Evolutionary conservation across 2,329 filamentous ascomycete species (phyloP), one percentile per base, ranked within the genome.

Genomic region (Arthroderma uncinatum): DNA sequence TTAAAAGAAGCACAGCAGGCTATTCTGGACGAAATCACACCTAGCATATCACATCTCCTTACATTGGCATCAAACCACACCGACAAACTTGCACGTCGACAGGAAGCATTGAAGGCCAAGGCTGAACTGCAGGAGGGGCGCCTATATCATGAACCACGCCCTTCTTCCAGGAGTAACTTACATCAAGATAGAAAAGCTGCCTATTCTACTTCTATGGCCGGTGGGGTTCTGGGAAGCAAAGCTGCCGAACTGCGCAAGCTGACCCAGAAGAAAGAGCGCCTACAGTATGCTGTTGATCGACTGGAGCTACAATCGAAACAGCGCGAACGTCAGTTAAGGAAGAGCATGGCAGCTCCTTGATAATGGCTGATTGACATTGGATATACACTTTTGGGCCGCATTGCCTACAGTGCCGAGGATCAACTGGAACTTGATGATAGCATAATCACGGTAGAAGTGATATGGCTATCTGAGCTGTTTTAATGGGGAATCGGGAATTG

Each of bases 11-110:
- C 91, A 33, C 91, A 96, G 72, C 79, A 87, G 63, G 85, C 89
- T 3, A 82, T 96, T 16, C 85, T 90, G 64, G 87, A 89, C 66
- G 90, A 95, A 69, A 93, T 95, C 64, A 85, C 86, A n/a, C 91
- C 91, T 7, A 90, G 89, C 70, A 87, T 95, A 62, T 78, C 84
- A 30, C 81, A 83, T 58, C 82, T 96, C 1, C 83, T 96, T 54
- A 81, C 84, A 61, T 85, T 90, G 63, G 89, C 90, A n/a, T 84
- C 89, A 63, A 83, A 85, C 61, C 86, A 95, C 66, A 80, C 94
- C 39, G 88, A 91, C 64, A 87, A 89, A 58, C 83, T 92, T 42
- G 87, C 87, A 55, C 83, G 90, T 5, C 86, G 89, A 62, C 88
- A 95, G 70, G 85, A 94, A 67, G 85, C 85, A 0, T 78, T 95